Conservation (phyloP, 805 yeast genomes). For the Starmerella stigmatis region DNA sequence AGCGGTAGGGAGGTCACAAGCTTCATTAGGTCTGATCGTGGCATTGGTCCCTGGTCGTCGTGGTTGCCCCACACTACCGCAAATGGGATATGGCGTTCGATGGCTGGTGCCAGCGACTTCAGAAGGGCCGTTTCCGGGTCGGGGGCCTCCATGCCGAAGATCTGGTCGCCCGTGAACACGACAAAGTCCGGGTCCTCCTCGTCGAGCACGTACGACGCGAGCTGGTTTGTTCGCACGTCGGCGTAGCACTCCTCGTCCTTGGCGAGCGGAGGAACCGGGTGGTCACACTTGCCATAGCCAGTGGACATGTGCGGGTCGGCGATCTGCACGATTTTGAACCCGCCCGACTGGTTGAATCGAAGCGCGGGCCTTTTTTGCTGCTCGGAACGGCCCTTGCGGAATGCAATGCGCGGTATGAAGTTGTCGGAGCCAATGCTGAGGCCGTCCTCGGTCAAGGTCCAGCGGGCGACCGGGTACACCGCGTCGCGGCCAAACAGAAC, state of each 20-base stretch:
- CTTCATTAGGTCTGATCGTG: conserved; percentile 50
- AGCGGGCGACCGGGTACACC: conserved; percentile 64
- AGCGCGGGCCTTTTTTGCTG: conserved; percentile 12
- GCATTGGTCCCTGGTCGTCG: conserved; percentile 74
- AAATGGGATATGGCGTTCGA: conserved; percentile 62
- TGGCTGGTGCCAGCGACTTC: conserved; percentile 63
- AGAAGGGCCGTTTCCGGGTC: conserved; percentile 76
- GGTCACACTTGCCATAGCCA: conserved; percentile 68
- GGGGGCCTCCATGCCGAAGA: conserved; percentile 67
- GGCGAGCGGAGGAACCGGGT: conserved; percentile 31
- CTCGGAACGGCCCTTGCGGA: conserved; percentile 20
- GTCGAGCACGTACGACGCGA: conserved; percentile 55
- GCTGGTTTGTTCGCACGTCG: conserved; percentile 56
- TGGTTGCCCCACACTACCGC: conserved; percentile 87
- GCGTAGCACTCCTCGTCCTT: conserved; percentile 53
- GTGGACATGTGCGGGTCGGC: conserved; percentile 91
- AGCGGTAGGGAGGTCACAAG: conserved; percentile 53
- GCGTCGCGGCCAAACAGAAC: conserved; percentile 64
- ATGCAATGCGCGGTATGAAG: conserved; percentile 27
- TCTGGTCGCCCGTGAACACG: conserved; percentile 83
- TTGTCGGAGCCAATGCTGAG: conserved; percentile 18
- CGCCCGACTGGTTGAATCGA: conserved; percentile 31
- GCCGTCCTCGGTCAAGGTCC: conserved; percentile 38
- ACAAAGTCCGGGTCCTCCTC: conserved; percentile 75
- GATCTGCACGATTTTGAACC: conserved; percentile 72